Percentiles rank a stretch among this genome's conserved stretches.
Conservation (phyloP, 805 yeast genomes). For the Allodekkera sacchari region DNA sequence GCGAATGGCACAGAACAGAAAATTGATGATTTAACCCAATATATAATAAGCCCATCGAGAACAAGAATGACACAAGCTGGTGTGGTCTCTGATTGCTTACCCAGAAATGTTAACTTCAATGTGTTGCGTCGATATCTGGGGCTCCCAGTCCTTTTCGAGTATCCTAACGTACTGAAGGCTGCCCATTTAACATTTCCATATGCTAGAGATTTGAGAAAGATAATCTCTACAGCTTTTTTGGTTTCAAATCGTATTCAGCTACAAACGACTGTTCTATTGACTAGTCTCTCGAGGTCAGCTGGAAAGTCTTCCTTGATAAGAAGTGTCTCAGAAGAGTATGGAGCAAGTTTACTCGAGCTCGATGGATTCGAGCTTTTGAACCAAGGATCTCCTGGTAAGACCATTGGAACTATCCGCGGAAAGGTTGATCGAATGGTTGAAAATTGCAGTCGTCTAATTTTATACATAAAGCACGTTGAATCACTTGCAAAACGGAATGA, state of each 20-base stretch:
- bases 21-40: conserved; percentile 28
- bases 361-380: conserved; percentile 64
- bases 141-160: conserved; percentile 6
- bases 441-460: conserved; percentile 36
- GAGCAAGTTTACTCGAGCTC: conserved; percentile 57
- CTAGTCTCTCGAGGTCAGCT: conserved; percentile 63
- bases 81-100: conserved; percentile 33
- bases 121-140: conserved; percentile 7
- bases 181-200: conserved; percentile 30
- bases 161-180: conserved; percentile 1
- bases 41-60: conserved; percentile 53
- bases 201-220: conserved; percentile 44
- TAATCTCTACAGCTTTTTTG: conserved; percentile 43
- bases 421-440: conserved; percentile 57
- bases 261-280: conserved; percentile 56
- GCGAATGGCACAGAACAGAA: conserved; percentile 14
- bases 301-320: conserved; percentile 68
- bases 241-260: conserved; percentile 28
- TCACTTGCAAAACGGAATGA: conserved; percentile 60
- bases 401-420: conserved; percentile 71
- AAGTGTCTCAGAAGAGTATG: conserved; percentile 47
- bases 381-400: conserved; percentile 67
- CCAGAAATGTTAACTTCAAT: conserved; percentile 4
- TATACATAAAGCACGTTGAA: conserved; percentile 68
- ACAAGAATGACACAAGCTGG: conserved; percentile 71